Percentiles rank a stretch among this genome's conserved stretches.
Evolutionary conservation across 2,329 filamentous ascomycete species (phyloP).

Genomic region (Phyllosticta citribraziliensis): DNA sequence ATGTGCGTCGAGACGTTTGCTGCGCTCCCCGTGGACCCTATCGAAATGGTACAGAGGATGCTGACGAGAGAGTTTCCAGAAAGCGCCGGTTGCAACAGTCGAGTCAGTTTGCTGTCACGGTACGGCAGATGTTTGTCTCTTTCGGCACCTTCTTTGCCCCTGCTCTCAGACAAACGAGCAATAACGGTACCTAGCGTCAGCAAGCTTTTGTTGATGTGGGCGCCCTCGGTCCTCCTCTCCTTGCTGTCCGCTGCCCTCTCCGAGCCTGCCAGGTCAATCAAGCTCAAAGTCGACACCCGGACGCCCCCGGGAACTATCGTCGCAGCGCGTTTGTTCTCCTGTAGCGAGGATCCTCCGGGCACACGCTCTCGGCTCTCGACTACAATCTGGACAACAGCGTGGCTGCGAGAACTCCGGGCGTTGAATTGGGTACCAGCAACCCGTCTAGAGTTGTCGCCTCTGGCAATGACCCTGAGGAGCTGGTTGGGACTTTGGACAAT

Average conservation of each 20-base stretch:
- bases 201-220: conserved; percentile 97
- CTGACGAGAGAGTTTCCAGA: conserved; percentile 92
- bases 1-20: conserved; percentile 66
- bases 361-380: conserved; percentile 90
- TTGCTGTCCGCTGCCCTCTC: conserved; percentile 94
- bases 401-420: conserved; percentile 88
- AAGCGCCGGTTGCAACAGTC: conserved; percentile 81
- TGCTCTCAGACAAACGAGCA: conserved; percentile 77
- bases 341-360: conserved; percentile 40
- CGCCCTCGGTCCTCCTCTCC: conserved; percentile 85
- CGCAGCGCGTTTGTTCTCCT: conserved; percentile 31
- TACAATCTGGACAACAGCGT: conserved; percentile 96
- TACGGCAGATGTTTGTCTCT: conserved; percentile 94
- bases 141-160: conserved; percentile 71
- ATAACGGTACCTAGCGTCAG: conserved; percentile 94
- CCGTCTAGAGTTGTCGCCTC: conserved; percentile 81
- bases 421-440: conserved; percentile 97
- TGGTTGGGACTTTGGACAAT: conserved; percentile 98
- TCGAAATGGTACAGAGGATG: conserved; percentile 92
- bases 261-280: conserved; percentile 94
- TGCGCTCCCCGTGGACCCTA: conserved; percentile 64
- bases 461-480: conserved; percentile 83
- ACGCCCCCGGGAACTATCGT: conserved; percentile 65
- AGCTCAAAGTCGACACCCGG: conserved; percentile 83
- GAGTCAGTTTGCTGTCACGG: conserved; percentile 92